Evolutionary conservation across 345 rosid species (phyloP).

Genomic region (Excoecaria agallocha): DNA sequence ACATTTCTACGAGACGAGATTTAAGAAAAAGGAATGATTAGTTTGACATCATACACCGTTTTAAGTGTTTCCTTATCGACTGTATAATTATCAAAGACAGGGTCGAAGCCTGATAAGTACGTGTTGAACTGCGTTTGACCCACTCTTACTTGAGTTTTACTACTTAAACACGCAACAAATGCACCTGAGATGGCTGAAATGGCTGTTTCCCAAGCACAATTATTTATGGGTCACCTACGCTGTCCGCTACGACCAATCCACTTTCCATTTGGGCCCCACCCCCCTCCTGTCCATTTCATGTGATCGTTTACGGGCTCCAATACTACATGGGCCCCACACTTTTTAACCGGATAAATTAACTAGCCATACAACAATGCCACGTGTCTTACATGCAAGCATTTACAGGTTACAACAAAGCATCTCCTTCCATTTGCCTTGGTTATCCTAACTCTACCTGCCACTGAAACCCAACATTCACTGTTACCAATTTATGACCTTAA

Average conservation of each 20-base stretch:
- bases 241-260: not conserved
- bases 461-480: not conserved
- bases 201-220: not conserved
- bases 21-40: no score
- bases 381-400: slow-evolving; percentile 14
- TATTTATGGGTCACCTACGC: not conserved
- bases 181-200: no score
- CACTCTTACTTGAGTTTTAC: no score
- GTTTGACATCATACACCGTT: no score
- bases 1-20: no score
- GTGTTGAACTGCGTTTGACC: no score
- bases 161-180: no score
- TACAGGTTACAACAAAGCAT: not conserved
- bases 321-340: not conserved
- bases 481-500: not conserved
- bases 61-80: no score
- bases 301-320: slow-evolving; percentile 2
- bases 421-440: not conserved
- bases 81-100: no score
- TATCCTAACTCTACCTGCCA: slow-evolving; percentile 9
- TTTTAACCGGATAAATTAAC: not conserved
- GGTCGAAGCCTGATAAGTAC: no score
- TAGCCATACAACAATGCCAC: not conserved
- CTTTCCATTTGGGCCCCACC: not conserved
- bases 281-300: not conserved